Conservation (phyloP, 2,329 filamentous ascomycete species). For the Sclerotinia minor region DNA sequence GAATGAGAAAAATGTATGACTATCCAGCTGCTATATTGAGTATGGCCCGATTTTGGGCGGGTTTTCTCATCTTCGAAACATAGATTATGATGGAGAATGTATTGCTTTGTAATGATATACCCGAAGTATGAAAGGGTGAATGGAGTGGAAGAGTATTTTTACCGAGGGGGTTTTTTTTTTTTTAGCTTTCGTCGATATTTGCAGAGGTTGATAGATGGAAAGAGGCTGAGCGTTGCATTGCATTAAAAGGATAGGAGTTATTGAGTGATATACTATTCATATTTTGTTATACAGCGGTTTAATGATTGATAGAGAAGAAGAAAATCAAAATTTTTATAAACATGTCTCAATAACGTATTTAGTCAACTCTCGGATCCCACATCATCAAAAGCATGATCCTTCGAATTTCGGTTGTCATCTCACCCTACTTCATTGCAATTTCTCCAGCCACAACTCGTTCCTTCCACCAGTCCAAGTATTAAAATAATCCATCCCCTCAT, state of each 20-base stretch:
- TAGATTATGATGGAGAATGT: not conserved
- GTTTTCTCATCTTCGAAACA: not conserved
- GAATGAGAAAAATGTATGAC: not conserved
- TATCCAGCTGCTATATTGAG: not conserved
- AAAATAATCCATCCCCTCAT: not conserved
- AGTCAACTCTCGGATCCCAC: not conserved
- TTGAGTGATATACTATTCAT: not conserved
- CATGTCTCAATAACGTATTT: not conserved
- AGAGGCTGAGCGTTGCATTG: not conserved
- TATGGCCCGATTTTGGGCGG: not conserved
- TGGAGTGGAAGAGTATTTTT: not conserved
- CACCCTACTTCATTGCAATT: not conserved
- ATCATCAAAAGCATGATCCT: not conserved
- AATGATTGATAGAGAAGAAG: slow-evolving; percentile 15
- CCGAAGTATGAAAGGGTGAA: not conserved
- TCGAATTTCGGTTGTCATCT: not conserved
- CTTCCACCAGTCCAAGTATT: not conserved
- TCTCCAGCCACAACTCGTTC: not conserved
- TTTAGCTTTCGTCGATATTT: not conserved
- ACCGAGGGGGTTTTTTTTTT: too few relatives aligned
- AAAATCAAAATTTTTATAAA: not conserved
- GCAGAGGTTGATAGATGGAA: not conserved
- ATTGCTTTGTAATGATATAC: slow-evolving; percentile 4
- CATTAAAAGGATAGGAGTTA: slow-evolving; percentile 11
- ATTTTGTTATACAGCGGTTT: not conserved